Evolutionary conservation across 306 rosid species (phyloP).

Genomic region (Quercus cerris): DNA sequence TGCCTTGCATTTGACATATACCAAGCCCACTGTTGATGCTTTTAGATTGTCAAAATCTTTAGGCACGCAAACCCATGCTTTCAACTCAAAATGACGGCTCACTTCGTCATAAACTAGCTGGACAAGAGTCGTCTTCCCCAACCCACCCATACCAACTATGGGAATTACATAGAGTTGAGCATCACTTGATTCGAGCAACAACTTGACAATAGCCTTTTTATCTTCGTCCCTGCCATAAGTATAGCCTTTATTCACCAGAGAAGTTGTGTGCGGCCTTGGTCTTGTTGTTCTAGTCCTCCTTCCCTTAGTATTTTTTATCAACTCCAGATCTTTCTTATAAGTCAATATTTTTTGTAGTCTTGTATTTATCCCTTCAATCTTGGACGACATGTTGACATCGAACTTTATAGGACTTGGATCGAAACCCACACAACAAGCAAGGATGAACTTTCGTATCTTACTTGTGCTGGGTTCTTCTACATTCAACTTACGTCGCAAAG

Average conservation of each 20-base stretch:
- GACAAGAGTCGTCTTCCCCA: not conserved
- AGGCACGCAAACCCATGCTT: not conserved
- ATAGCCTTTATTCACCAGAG: not conserved
- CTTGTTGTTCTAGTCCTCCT: not conserved
- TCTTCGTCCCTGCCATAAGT: conserved; percentile 21
- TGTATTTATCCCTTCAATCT: too few relatives aligned
- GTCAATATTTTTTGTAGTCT: too few relatives aligned
- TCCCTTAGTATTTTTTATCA: not conserved
- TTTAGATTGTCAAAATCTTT: not conserved
- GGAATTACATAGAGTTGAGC: not conserved
- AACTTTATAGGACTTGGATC: not conserved
- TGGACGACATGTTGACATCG: too few relatives aligned
- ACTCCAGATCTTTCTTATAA: not conserved
- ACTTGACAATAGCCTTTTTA: not conserved
- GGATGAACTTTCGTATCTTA: not conserved
- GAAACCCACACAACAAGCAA: not conserved
- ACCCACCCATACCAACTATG: not conserved
- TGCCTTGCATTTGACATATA: too few relatives aligned
- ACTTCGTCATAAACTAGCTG: not conserved
- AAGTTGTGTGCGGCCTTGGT: not conserved
- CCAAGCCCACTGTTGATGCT: too few relatives aligned
- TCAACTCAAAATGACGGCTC: not conserved
- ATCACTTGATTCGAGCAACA: not conserved
- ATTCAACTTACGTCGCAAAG: not conserved
- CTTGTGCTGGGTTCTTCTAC: not conserved